Conservation (phyloP, 2,329 filamentous ascomycete genomes). For the Eutypella sp. region DNA sequence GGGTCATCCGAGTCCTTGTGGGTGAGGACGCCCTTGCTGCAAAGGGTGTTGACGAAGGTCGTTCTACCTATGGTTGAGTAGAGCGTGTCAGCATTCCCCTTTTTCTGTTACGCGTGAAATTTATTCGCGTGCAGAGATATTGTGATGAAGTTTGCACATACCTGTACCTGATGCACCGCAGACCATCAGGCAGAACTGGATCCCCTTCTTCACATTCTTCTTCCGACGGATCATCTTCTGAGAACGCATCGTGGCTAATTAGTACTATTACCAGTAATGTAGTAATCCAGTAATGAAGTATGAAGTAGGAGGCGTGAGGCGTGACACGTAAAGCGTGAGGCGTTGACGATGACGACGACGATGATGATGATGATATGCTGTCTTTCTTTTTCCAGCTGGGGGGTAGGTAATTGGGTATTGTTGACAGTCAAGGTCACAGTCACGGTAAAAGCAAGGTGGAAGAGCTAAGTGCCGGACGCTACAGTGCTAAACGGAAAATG, state of each 20-base stretch:
- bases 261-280: constrained; percentile 10
- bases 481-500: background rate
- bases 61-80: constrained; percentile 66
- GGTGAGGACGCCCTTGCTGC: constrained; percentile 84
- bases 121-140: constrained; percentile 52
- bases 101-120: background rate
- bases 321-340: too few relatives aligned
- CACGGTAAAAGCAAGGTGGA: constrained; percentile 1
- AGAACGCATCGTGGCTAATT: constrained; percentile 24
- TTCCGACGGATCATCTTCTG: constrained; percentile 97
- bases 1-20: constrained; percentile 94
- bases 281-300: background rate
- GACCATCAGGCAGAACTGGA: constrained; percentile 99
- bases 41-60: constrained; percentile 99
- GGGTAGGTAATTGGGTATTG: too few relatives aligned
- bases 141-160: constrained; percentile 41
- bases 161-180: constrained; percentile 98
- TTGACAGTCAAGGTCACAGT: constrained; percentile 8
- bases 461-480: constrained; percentile 10
- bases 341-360: too few relatives aligned
- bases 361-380: too few relatives aligned
- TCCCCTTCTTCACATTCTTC: constrained; percentile 99
- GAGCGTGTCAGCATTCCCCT: constrained; percentile 7
- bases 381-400: too few relatives aligned
- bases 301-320: background rate